These are phyloP conservation scores for Pythium apleroticum DNA, from an alignment of 352 stramenopile genomes.

Conservation along the genomic window DNA sequence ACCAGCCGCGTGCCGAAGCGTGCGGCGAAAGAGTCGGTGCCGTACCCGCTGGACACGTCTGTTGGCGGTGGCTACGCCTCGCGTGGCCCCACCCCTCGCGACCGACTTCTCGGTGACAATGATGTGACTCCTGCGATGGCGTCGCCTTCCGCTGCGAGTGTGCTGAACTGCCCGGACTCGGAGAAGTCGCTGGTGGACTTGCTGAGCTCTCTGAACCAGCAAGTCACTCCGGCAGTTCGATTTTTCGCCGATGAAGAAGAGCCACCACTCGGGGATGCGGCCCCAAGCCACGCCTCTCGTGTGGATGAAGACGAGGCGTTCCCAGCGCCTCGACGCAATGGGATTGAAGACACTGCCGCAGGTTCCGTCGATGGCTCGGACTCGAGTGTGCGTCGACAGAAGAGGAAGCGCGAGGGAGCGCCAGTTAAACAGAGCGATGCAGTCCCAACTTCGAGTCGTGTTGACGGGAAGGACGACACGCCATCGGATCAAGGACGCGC, in stretches of 20 bases:
- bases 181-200: constrained; percentile 67
- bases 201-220: constrained; percentile 61
- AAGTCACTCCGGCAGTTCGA: constrained; percentile 26
- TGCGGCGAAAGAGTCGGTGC: constrained; percentile 47
- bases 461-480: background rate
- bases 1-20: constrained; percentile 36
- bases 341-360: background rate
- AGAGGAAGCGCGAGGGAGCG: constrained; percentile 32
- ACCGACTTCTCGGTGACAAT: background rate
- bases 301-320: background rate
- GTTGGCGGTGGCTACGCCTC: background rate
- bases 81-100: background rate
- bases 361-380: background rate
- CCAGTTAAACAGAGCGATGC: background rate
- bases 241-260: constrained; percentile 24
- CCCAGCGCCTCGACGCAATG: background rate
- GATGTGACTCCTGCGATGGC: constrained; percentile 18
- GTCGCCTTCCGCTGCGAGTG: constrained; percentile 52
- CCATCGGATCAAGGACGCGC: background rate
- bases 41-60: constrained; percentile 6
- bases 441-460: background rate
- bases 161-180: constrained; percentile 67
- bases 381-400: constrained; percentile 9
- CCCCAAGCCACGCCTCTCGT: background rate
- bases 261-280: constrained; percentile 4